Evolutionary conservation across 768 basidiomycete genomes (phyloP).

Genomic region (Boletus vinaceobasis): DNA sequence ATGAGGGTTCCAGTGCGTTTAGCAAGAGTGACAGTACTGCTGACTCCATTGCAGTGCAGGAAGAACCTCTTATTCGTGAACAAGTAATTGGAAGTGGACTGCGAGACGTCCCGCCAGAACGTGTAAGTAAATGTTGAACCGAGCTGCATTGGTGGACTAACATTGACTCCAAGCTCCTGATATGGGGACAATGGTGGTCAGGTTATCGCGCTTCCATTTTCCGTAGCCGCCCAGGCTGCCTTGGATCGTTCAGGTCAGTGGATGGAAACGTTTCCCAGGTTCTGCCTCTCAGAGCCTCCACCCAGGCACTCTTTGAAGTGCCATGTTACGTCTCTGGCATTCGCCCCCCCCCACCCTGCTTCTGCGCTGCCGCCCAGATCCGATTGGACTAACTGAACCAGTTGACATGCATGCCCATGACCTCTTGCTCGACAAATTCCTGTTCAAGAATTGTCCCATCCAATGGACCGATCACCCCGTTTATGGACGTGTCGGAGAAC

Average conservation of each 20-base stretch:
- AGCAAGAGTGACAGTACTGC: too few species aligned
- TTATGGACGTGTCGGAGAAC: constrained; percentile 15
- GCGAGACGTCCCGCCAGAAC: constrained; percentile 27
- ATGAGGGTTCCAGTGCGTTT: too few species aligned
- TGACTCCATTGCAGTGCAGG: too few species aligned
- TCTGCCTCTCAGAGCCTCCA: constrained; percentile 43
- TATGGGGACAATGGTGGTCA: constrained; percentile 34
- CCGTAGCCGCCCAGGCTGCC: too few species aligned
- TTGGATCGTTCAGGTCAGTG: constrained; percentile 33
- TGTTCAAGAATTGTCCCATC: constrained; percentile 36
- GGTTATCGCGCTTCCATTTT: constrained; percentile 19
- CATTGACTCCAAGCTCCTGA: constrained; percentile 20
- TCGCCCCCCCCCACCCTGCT: constrained; percentile 40
- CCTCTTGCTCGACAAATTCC: constrained; percentile 41
- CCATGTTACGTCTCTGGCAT: constrained; percentile 45
- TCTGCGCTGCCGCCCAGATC: constrained; percentile 36
- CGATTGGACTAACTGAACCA: constrained; percentile 32
- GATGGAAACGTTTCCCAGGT: constrained; percentile 32
- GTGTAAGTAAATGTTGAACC: constrained; percentile 17
- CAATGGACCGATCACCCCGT: constrained; percentile 23
- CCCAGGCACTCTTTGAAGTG: constrained; percentile 46
- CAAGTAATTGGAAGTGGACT: constrained; percentile 31
- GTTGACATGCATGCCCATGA: constrained; percentile 38
- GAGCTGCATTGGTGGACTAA: constrained; percentile 5
- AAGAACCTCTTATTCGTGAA: too few species aligned